Evolutionary conservation across 2,329 filamentous ascomycete genomes (phyloP).

Genomic region (Pestalotiopsis sp.): DNA sequence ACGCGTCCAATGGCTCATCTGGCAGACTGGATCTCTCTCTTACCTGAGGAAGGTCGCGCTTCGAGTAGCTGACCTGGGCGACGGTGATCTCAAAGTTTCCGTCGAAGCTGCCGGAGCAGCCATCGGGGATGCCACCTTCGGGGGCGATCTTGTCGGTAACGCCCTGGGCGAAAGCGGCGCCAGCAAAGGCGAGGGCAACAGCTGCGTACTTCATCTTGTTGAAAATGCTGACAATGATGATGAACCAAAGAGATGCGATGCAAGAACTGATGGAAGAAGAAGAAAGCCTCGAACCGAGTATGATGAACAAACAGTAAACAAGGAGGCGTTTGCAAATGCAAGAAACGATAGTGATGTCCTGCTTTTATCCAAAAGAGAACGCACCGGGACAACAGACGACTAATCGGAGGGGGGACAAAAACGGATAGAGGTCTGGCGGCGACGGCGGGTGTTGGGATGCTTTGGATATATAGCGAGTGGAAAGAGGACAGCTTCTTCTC

Average conservation of each 20-base stretch:
- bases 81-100: slow-evolving; percentile 58
- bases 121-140: slow-evolving; percentile 43
- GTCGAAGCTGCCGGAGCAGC: slow-evolving; percentile 48
- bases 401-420: not conserved
- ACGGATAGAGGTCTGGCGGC: not conserved
- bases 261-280: not conserved
- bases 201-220: slow-evolving; percentile 32
- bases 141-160: slow-evolving; percentile 49
- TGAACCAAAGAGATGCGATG: slow-evolving; percentile 3
- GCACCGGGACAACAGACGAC: not conserved
- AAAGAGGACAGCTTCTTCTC: not conserved
- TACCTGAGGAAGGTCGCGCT: slow-evolving; percentile 25
- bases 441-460: not conserved
- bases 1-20: no score
- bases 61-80: slow-evolving; percentile 38
- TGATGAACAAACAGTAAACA: not conserved
- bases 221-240: slow-evolving; percentile 11
- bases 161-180: slow-evolving; percentile 41
- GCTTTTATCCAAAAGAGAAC: not conserved
- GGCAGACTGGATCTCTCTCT: not conserved
- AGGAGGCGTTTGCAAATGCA: slow-evolving; percentile 3
- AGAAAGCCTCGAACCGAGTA: not conserved
- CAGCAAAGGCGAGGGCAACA: slow-evolving; percentile 34
- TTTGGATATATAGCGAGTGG: slow-evolving; percentile 7
- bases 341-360: slow-evolving; percentile 7